phyloP scores from a whole-genome alignment of 2,329 filamentous ascomycete species.

The Talaromyces rugulosus region DNA sequence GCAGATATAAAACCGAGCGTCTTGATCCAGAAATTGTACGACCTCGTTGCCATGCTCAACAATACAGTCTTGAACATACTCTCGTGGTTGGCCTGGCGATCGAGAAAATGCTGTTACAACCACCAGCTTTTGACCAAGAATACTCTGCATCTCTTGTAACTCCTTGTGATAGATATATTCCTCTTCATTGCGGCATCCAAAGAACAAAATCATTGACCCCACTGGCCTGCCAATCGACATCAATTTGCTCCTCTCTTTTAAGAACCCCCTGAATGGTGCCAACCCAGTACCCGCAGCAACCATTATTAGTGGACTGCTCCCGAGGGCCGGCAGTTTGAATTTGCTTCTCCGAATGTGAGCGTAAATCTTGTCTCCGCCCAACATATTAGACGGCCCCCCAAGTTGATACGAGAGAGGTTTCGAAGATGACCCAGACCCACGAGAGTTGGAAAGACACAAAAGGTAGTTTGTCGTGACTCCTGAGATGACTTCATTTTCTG shows the following conservation, averaged over 20 bases:
- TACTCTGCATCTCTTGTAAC: constrained; percentile 50
- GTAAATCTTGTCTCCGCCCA: constrained; percentile 82
- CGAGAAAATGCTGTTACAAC: constrained; percentile 66
- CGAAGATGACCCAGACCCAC: constrained; percentile 39
- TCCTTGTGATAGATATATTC: constrained; percentile 82
- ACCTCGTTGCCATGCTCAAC: constrained; percentile 48
- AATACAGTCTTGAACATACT: constrained; percentile 65
- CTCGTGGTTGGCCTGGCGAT: constrained; percentile 48
- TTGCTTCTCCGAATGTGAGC: constrained; percentile 87
- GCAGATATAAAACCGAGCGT: constrained; percentile 50
- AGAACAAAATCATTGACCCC: constrained; percentile 64
- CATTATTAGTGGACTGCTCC: constrained; percentile 60
- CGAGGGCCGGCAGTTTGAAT: constrained; percentile 76
- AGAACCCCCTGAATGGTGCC: constrained; percentile 73
- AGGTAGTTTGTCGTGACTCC: constrained; percentile 94
- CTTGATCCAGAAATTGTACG: constrained; percentile 46
- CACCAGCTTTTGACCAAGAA: constrained; percentile 40
- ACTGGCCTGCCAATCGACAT: constrained; percentile 23
- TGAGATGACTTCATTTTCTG: constrained; percentile 68
- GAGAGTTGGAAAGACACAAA: constrained; percentile 51
- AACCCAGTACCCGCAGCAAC: constrained; percentile 83
- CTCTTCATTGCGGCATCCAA: constrained; percentile 72
- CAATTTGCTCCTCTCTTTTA: constrained; percentile 54
- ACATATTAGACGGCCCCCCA: constrained; percentile 78
- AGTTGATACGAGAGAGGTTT: constrained; percentile 32